Evolutionary conservation across 805 yeast genomes (phyloP).

Genomic region (Priceomyces fermenticarens): DNA sequence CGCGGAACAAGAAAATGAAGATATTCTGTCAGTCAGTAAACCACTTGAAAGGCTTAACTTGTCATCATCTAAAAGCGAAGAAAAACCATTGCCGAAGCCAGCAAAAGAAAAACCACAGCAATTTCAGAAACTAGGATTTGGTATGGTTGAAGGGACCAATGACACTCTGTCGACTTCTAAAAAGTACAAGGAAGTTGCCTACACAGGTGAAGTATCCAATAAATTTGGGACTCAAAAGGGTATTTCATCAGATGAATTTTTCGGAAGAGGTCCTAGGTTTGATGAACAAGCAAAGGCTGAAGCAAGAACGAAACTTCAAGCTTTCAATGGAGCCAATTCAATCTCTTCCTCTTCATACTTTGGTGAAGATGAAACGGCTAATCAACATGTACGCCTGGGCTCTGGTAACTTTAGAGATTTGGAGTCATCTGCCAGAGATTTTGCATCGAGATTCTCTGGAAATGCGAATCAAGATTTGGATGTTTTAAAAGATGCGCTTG

Average conservation of each 20-base stretch:
- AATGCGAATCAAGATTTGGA: conserved; percentile 88
- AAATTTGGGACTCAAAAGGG: conserved; percentile 90
- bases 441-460: conserved; percentile 66
- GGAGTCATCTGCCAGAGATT: conserved; percentile 57
- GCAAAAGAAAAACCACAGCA: conserved; percentile 57
- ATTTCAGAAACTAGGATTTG: conserved; percentile 84
- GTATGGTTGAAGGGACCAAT: conserved; percentile 73
- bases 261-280: conserved; percentile 78
- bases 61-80: conserved; percentile 6
- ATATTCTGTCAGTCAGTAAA: conserved; percentile 1
- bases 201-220: conserved; percentile 70
- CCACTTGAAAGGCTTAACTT: conserved; percentile 4
- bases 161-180: conserved; percentile 21
- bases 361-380: conserved; percentile 68
- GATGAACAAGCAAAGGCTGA: conserved; percentile 77
- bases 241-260: conserved; percentile 91
- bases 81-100: conserved; percentile 17
- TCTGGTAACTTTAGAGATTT: conserved; percentile 41
- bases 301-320: conserved; percentile 76
- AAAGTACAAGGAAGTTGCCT: conserved; percentile 54
- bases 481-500: conserved; percentile 85
- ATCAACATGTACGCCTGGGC: conserved; percentile 22
- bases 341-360: conserved; percentile 92
- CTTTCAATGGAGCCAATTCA: conserved; percentile 81
- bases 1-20: conserved; percentile 15